A percentile compares a stretch with the other conserved stretches of the same genome.
These are phyloP conservation scores for Harrya chromipes DNA, from an alignment of 768 basidiomycete species.

Conservation along the genomic window DNA sequence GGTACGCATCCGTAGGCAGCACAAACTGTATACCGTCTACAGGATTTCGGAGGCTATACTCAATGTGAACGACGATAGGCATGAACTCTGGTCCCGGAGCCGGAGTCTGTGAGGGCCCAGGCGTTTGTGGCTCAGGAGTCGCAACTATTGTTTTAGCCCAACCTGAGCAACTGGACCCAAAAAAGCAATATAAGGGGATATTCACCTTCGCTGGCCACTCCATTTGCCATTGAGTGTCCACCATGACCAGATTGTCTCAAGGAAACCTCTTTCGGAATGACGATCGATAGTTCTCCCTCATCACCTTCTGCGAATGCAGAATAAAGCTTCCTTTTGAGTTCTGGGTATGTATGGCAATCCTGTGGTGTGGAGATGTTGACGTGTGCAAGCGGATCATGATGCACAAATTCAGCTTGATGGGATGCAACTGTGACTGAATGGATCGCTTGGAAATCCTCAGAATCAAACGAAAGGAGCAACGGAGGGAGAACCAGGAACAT, in stretches of 20 bases:
- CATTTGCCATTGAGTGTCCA: conserved; percentile 33
- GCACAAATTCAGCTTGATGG: conserved; percentile 71
- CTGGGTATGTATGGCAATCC: conserved; percentile 88
- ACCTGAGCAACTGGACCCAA: conserved; percentile 6
- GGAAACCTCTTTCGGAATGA: conserved; percentile 71
- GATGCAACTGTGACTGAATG: conserved; percentile 71
- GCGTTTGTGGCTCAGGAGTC: conserved; percentile 83
- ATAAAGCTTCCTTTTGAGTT: conserved; percentile 89
- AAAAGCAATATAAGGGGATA: background rate
- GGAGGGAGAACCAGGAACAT: conserved; percentile 31
- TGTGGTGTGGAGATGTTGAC: conserved; percentile 62
- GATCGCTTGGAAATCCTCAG: conserved; percentile 46
- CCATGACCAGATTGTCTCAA: conserved; percentile 57
- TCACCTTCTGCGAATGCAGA: conserved; percentile 87
- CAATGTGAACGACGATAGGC: conserved; percentile 72
- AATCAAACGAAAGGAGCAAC: conserved; percentile 24
- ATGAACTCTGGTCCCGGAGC: conserved; percentile 60
- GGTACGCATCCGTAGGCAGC: conserved; percentile 74
- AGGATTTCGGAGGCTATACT: conserved; percentile 80
- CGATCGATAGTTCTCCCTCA: conserved; percentile 92
- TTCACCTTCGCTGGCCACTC: conserved; percentile 58
- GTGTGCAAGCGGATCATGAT: conserved; percentile 70
- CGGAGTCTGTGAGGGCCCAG: conserved; percentile 38
- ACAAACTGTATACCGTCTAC: conserved; percentile 85
- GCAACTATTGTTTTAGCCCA: conserved; percentile 42